Percentiles rank a stretch among this genome's conserved stretches.
These are phyloP conservation scores for Phytophthora litchii DNA, from an alignment of 352 stramenopile genomes.

Conservation along the genomic window DNA sequence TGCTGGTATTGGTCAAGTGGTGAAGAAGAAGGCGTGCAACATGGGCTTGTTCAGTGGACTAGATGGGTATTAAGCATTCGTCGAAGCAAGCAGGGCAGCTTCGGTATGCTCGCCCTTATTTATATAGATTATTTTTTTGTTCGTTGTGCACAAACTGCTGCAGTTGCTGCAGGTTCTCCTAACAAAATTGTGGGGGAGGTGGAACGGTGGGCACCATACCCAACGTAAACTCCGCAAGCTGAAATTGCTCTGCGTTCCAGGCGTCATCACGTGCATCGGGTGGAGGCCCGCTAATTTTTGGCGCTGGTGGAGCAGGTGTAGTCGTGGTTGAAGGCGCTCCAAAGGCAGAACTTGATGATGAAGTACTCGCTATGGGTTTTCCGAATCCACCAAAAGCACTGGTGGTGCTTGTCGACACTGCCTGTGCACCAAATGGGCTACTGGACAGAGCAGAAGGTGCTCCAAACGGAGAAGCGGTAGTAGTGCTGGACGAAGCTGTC, in stretches of 20 bases:
- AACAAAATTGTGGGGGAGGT: slow-evolving; percentile 60
- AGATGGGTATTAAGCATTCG: slow-evolving; percentile 27
- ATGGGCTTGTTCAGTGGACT: slow-evolving; percentile 39
- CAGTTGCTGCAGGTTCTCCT: slow-evolving; percentile 5
- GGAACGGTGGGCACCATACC: slow-evolving; percentile 69
- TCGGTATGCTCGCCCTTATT: slow-evolving; percentile 26
- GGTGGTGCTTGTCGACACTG: slow-evolving; percentile 6
- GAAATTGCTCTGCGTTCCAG: slow-evolving; percentile 71
- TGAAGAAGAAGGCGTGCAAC: slow-evolving; percentile 52
- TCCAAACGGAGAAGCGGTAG: slow-evolving; percentile 27
- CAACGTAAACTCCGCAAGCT: slow-evolving; percentile 53
- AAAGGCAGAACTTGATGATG: slow-evolving; percentile 22
- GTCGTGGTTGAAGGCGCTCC: slow-evolving; percentile 12
- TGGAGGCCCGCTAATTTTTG: slow-evolving; percentile 19
- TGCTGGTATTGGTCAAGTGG: slow-evolving; percentile 50
- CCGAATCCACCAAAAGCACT: slow-evolving; percentile 23
- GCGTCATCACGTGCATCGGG: slow-evolving; percentile 54
- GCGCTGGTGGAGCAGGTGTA: slow-evolving; percentile 13
- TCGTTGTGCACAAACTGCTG: slow-evolving; percentile 5
- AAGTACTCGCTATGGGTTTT: slow-evolving; percentile 11
- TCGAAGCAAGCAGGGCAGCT: slow-evolving; percentile 7
- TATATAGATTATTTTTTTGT: slow-evolving; percentile 27
- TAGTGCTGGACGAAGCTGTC: slow-evolving; percentile 15
- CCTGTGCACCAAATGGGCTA: slow-evolving; percentile 43
- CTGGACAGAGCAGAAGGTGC: slow-evolving; percentile 21